Base-by-base conservation (phyloP, 331 rosid species). In the Prunus yedoensis region DNA sequence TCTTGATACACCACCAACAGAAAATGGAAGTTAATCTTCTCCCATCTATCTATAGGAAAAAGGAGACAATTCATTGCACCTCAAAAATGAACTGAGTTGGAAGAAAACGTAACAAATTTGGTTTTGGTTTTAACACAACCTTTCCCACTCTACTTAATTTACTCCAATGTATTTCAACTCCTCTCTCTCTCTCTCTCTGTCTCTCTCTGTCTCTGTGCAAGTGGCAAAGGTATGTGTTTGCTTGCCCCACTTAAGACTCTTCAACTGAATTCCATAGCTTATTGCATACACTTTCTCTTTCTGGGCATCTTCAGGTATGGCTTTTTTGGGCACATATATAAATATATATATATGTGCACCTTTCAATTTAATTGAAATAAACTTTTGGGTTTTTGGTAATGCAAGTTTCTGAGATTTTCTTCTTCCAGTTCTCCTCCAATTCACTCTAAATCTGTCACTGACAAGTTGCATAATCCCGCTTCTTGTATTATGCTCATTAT, bases 1-100 rank as follows among this genome's bases (percentile, higher is more conserved):
- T 83, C 85, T 80, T 85, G 87, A 81, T 83, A 83, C 80, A 68
- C 77, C 83, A 79, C 88, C 90, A 73, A 54, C 80, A 46, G 74
- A 80, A 81, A 47, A 47, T 64, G 70, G 70, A 23, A 77, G 75
- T 63, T 58, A 80, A 77, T 74, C 68, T 16, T 56, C 71, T n/a
- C 43, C 49, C 43, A 27, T 71, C 58, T 25, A 32, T 61, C 75
- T 9, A 1, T 20, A 21, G 16, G 28, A n/a, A 27, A 59, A 60
- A 13, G n/a, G 18, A 59, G n/a, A 60, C n/a, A 6, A 59, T 12
- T 18, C 63, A 30, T 60, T 58, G 35, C 20, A 16, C 28, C 63
- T 57, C 9, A 21, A 5, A 49, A 75, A 47, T 47, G 2, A 70
- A 64, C 23, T 47, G 53, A 51, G 27, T 3, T 17, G 41, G 20